Conservation (phyloP, 495 filamentous ascomycete species). For the Bacidia rubella region DNA sequence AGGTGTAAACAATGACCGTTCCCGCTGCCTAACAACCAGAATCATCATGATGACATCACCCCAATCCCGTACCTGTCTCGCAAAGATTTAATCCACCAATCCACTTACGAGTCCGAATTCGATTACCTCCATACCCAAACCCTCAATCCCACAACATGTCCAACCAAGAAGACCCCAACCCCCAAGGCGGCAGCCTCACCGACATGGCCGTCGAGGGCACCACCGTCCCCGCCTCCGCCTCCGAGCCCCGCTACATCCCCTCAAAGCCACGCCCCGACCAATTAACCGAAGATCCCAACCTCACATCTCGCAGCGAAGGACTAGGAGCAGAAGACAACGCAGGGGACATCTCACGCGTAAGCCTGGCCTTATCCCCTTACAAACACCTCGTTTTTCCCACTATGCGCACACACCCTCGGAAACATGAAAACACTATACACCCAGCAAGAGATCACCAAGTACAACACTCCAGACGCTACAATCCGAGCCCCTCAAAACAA, state of each 20-base stretch:
- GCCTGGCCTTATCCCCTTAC: neutral
- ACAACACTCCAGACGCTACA: neutral
- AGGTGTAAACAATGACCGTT: neutral
- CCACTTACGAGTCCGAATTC: too few relatives aligned
- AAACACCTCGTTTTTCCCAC: neutral
- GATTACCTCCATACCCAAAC: neutral
- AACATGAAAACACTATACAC: neutral
- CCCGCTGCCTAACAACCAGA: neutral
- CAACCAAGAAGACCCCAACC: conserved; percentile 9
- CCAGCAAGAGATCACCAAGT: neutral
- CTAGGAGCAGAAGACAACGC: conserved; percentile 40
- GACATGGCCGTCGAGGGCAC: conserved; percentile 43
- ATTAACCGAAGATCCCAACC: conserved; percentile 11
- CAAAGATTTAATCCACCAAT: too few relatives aligned
- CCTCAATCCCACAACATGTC: neutral
- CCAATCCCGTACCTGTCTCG: neutral
- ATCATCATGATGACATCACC: neutral
- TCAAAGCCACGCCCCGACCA: conserved; percentile 45
- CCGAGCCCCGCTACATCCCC: conserved; percentile 37
- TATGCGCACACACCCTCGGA: neutral
- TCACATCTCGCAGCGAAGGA: neutral
- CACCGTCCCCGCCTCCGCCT: conserved; percentile 39
- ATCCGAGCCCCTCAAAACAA: neutral
- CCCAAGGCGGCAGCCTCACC: conserved; percentile 27
- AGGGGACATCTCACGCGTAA: conserved; percentile 34